Evolutionary conservation across 768 basidiomycete species (phyloP), one percentile per base, ranked within the genome.

Genomic region (Tricholomella constricta): DNA sequence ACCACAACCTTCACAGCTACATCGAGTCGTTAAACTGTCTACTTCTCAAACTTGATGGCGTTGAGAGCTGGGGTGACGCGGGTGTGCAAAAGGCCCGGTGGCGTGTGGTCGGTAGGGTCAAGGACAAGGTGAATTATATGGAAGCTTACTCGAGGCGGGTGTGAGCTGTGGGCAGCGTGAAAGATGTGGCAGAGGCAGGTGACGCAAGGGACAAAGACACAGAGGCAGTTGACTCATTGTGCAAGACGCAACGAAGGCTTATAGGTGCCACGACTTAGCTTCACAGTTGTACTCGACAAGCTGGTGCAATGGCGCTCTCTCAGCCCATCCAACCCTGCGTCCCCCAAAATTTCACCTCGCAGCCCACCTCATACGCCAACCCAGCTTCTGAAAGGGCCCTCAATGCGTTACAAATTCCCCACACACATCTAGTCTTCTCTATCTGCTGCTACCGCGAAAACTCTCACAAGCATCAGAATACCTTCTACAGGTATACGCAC

Each of bases 211-310:
- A 4, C 31, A 32, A 10, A 32, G 31, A 32, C 31, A 32, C 31
- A 2, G 31, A 32, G 31, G 14, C 31, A 32, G 14, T 2, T 32
- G 14, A 32, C 31, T 32, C 31, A 14, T 10, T 14, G 9, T 32
- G 10, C 31, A 14, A 32, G 31, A n/a, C n/a, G n/a, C n/a, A n/a
- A n/a, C n/a, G n/a, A n/a, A n/a, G n/a, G n/a, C n/a, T n/a, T n/a
- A n/a, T n/a, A n/a, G n/a, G n/a, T n/a, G n/a, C n/a, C n/a, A n/a
- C n/a, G n/a, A n/a, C n/a, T n/a, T n/a, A n/a, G 84, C 8, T 91
- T 95, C 71, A 87, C 89, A 0, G 83, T 98, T 54, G 85, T 98
- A 15, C 79, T 98, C 15, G 94, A 96, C 67, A 91, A 86, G 65
- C 74, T 95, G 43, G 96, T 8, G 85, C 92, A 69, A 95, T 99